Evolutionary conservation across 2,329 filamentous ascomycete genomes (phyloP), one percentile per base, ranked within the genome.

Genomic region (Penicillium decumbens): DNA sequence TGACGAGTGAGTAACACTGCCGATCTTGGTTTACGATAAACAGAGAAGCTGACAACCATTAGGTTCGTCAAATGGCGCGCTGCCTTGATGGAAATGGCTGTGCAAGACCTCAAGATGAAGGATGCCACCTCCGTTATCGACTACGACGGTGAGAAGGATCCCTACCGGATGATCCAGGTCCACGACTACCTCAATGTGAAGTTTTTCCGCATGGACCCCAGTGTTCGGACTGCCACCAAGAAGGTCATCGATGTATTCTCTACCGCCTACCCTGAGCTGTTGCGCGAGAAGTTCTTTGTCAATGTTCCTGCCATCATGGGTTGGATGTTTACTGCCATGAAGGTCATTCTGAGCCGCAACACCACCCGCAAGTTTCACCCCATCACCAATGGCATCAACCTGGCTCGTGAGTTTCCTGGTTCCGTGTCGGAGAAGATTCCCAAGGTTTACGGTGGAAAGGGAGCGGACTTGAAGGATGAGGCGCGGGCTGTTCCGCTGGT

Each of bases 251-350:
- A 87, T 54, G 78, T 87, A 44, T 89, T 96, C 68, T 81, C 84
- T 44, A 83, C 81, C 59, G 87, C 88, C 58, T 96, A 96, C 73
- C 91, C 92, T 0, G 92, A 96, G 75, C 82, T 95, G 8, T 79
- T 96, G 42, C 83, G 82, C 61, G 82, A 92, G 74, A 96, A 96
- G 77, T 96, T 91, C 79, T 96, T 96, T 67, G 87, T 96, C 73
- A 96, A 96, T 64, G 89, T 96, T 5, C 92, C 92, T 0, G 72
- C 84, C 48, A 78, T 96, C 63, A 96, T 96, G 91, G 88, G 89
- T 49, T 96, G 91, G 78, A 80, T 90, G 66, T 90, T 87, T 68
- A 75, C 77, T 18, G 79, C 85, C 46, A 85, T 90, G 75, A 90
- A 89, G 75, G 72, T 88, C 15, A 85, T 91, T 67, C 75, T 90